Conservation (phyloP, 129 eudicot species). For the Flaveria ramosissima region DNA sequence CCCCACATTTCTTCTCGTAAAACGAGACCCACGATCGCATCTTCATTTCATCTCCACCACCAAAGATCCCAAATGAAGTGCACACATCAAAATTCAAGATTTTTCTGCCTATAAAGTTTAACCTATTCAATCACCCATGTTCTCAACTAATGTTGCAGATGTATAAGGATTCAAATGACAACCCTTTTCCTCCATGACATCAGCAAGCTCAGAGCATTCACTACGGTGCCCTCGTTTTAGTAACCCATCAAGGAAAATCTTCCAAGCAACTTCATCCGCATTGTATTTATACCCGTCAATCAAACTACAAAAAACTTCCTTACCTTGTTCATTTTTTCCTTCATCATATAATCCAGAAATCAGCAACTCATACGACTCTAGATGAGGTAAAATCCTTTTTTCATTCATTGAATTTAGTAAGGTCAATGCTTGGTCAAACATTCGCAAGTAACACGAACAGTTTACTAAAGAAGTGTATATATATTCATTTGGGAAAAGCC, state of each 20-base stretch:
- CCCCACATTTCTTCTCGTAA: constrained; percentile 2
- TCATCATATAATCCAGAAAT: constrained; percentile 64
- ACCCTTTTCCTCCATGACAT: constrained; percentile 67
- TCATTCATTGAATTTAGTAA: constrained; percentile 49
- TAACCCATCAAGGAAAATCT: constrained; percentile 74
- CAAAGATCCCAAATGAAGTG: constrained; percentile 20
- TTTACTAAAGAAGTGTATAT: constrained; percentile 52
- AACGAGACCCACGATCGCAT: not conserved
- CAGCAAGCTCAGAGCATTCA: constrained; percentile 57
- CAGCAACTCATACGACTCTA: constrained; percentile 54
- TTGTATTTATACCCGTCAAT: constrained; percentile 58
- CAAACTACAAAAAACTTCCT: constrained; percentile 53
- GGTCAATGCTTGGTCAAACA: constrained; percentile 58
- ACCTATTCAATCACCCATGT: constrained; percentile 22
- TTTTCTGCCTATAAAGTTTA: not conserved
- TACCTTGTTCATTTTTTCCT: constrained; percentile 53
- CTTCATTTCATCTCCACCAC: constrained; percentile 2
- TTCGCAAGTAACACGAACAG: constrained; percentile 58
- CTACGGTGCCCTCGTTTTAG: constrained; percentile 55
- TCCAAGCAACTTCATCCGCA: constrained; percentile 90
- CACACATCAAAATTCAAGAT: constrained; percentile 11
- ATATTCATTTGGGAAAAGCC: constrained; percentile 54
- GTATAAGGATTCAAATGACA: constrained; percentile 61
- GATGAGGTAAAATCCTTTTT: constrained; percentile 46
- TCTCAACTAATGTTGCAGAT: constrained; percentile 48